These are phyloP conservation scores for Adenanthera pavonina DNA, from an alignment of 306 rosid genomes.

Conservation along the genomic window DNA sequence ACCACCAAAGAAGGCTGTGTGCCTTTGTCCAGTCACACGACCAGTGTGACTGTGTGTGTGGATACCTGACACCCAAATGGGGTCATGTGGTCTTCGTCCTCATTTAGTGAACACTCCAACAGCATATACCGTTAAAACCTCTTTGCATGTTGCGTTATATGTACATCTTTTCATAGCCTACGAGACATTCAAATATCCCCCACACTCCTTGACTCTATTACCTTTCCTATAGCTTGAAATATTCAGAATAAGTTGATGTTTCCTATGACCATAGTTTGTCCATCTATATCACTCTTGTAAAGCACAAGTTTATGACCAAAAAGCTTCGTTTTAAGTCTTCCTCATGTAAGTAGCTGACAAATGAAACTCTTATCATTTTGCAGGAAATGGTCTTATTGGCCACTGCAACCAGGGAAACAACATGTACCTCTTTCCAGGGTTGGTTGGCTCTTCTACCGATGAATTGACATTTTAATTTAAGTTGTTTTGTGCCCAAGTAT, in stretches of 20 bases:
- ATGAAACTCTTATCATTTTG: conserved; percentile 31
- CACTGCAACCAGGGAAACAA: conserved; percentile 99
- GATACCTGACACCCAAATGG: not conserved
- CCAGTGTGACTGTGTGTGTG: not conserved
- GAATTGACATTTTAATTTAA: conserved; percentile 18
- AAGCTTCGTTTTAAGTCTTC: not conserved
- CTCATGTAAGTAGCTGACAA: conserved; percentile 7
- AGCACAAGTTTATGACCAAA: conserved; percentile 12
- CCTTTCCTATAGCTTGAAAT: not conserved
- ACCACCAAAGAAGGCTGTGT: not conserved
- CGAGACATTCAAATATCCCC: not conserved
- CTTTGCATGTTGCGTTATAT: not conserved
- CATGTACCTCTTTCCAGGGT: conserved; percentile 99
- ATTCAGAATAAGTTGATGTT: not conserved
- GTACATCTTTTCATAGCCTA: not conserved
- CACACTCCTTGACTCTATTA: not conserved
- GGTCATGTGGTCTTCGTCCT: not conserved
- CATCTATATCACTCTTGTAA: not conserved
- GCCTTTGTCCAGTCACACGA: not conserved
- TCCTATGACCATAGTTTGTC: not conserved
- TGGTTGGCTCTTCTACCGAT: conserved; percentile 43
- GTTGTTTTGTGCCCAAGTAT: not conserved
- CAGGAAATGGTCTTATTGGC: conserved; percentile 85
- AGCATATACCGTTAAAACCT: not conserved
- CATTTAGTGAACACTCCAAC: not conserved